Conservation (phyloP, 768 basidiomycete species). For the Amanita thiersii region DNA sequence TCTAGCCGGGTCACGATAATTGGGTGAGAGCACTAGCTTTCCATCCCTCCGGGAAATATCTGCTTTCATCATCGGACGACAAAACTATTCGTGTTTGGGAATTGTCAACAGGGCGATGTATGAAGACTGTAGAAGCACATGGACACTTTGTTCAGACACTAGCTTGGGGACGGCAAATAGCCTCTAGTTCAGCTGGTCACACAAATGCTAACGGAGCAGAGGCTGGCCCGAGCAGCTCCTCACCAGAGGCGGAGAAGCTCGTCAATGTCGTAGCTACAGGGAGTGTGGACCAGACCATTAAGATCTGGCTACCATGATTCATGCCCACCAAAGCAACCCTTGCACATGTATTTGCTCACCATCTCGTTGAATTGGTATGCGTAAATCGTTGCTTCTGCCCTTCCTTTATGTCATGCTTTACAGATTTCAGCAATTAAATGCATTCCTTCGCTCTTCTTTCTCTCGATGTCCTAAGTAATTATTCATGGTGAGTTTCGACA, state of each 20-base stretch:
- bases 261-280: constrained; percentile 66
- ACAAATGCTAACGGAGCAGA: constrained; percentile 21
- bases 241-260: constrained; percentile 44
- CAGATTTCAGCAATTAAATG: too few relatives aligned
- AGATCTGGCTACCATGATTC: constrained; percentile 53
- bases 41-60: constrained; percentile 84
- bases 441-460: background rate
- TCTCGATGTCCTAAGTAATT: background rate
- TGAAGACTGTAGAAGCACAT: constrained; percentile 85
- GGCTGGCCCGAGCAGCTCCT: constrained; percentile 12
- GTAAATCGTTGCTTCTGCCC: background rate
- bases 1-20: constrained; percentile 73
- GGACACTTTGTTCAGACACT: constrained; percentile 76
- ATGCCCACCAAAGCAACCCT: background rate
- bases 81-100: constrained; percentile 91
- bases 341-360: background rate
- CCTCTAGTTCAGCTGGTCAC: constrained; percentile 30
- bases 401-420: too few relatives aligned
- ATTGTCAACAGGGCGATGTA: constrained; percentile 73
- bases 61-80: constrained; percentile 90
- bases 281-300: constrained; percentile 59
- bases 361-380: background rate
- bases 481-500: background rate
- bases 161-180: constrained; percentile 64
- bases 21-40: constrained; percentile 87